Evolutionary conservation across 331 rosid species (phyloP), one percentile per base, ranked within the genome.

Genomic region (Arachis monticola): DNA sequence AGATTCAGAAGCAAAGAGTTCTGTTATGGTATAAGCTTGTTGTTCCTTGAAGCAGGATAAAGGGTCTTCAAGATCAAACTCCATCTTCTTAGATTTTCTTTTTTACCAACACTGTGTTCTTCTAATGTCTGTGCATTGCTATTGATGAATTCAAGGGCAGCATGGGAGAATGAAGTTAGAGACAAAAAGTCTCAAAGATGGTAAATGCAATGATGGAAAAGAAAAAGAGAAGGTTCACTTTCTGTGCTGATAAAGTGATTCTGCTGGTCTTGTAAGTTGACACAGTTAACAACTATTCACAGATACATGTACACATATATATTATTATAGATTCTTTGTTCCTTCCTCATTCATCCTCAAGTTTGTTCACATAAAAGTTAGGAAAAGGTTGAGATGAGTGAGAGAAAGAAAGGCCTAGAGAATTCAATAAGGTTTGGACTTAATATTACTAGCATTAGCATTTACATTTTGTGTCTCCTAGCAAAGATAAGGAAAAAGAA

Each of bases 41-140:
- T 85, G 85, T 75, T 81, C 86, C 67, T 67, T 74, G 78, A 87
- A 78, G 80, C 64, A 77, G 73, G 80, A 68, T 22, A 85, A 61
- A 38, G 92, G 87, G 75, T 90, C 81, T 78, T 80, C 83, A 78
- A 83, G 86, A 85, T 83, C 86, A 80, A 89, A 86, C 77, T 86
- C 89, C 96, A 92, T 92, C 40, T 35, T 92, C 40, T 67, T 58
- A 67, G 8, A 35, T 35, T 35, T 35, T 53, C 44, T 73, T 68
- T 59, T 50, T 65, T 47, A 46, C 48, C 58, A 30, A 27, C 31
- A 44, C 13, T 32, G 58, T 47, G 63, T 73, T 77, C 57, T 73
- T 77, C 50, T 52, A 32, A 14, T 13, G 56, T 59, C 30, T 72
- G 59, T 27, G 47, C 58, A 14, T 70, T 72, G 73, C 47, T 77